These are phyloP conservation scores for Termitomyces sp. DNA, from an alignment of 768 basidiomycete species.

Conservation along the genomic window DNA sequence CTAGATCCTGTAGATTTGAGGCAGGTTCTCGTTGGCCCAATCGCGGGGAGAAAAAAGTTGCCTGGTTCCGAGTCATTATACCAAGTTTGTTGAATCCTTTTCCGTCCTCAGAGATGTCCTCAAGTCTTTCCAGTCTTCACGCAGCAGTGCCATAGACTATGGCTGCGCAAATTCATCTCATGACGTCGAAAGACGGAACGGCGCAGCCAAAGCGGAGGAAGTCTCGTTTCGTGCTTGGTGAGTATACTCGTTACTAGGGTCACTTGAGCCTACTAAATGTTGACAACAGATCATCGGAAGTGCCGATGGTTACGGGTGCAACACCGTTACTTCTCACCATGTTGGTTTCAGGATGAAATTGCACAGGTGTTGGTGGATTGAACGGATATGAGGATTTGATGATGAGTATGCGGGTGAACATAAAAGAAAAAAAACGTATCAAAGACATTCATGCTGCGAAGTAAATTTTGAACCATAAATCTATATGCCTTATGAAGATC, in stretches of 20 bases:
- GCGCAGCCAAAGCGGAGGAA: not conserved
- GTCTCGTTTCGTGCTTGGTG: not conserved
- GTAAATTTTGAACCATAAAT: constrained; percentile 5
- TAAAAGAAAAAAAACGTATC: constrained; percentile 3
- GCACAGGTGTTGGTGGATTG: not conserved
- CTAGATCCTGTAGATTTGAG: not conserved
- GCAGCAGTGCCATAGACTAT: not conserved
- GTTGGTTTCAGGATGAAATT: not conserved
- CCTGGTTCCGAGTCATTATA: too few relatives aligned
- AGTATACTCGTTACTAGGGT: not conserved
- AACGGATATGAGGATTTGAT: constrained; percentile 9
- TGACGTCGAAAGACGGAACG: not conserved
- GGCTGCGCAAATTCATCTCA: not conserved
- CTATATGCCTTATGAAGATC: not conserved
- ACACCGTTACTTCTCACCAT: not conserved
- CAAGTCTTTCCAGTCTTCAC: not conserved
- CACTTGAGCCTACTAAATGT: not conserved
- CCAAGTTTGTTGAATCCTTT: not conserved
- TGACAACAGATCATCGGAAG: not conserved
- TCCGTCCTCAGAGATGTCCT: not conserved
- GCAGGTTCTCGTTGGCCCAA: not conserved
- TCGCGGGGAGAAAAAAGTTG: too few relatives aligned
- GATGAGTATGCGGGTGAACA: constrained; percentile 2
- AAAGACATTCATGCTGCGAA: constrained; percentile 1
- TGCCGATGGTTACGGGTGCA: not conserved